These are phyloP conservation scores for Penicillium sumatraense DNA, from an alignment of 2,329 filamentous ascomycete genomes.

Conservation along the genomic window DNA sequence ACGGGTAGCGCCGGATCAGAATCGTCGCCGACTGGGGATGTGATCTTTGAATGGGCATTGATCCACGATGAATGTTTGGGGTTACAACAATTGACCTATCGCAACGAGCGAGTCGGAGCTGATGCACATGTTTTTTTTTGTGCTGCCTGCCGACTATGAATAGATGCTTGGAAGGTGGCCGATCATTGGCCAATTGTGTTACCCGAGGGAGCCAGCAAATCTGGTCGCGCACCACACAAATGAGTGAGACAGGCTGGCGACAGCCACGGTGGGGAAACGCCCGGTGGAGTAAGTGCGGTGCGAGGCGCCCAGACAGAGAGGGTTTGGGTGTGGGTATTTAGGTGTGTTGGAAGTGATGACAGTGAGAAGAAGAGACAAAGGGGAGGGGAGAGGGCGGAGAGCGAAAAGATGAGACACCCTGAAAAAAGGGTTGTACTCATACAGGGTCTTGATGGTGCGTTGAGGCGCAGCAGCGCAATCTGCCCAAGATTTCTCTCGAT, in stretches of 20 bases:
- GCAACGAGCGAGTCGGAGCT: background rate
- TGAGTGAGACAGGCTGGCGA: conserved; percentile 1
- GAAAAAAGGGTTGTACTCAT: background rate
- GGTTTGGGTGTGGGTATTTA: background rate
- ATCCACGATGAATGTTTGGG: background rate
- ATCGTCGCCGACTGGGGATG: background rate
- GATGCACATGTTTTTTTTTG: background rate
- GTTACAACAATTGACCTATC: background rate
- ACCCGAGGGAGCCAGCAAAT: background rate
- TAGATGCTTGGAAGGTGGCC: background rate
- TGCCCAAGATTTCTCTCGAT: background rate
- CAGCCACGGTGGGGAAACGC: conserved; percentile 1
- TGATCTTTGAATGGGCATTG: background rate
- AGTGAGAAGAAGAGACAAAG: background rate
- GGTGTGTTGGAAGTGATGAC: too few relatives aligned
- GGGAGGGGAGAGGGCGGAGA: background rate
- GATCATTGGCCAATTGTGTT: conserved; percentile 1
- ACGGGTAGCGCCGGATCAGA: background rate
- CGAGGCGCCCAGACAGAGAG: background rate
- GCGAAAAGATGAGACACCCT: background rate
- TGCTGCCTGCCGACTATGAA: conserved; percentile 1
- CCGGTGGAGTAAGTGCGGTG: background rate
- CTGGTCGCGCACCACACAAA: background rate
- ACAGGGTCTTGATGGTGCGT: background rate
- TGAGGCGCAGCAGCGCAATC: conserved; percentile 2